Evolutionary conservation across 805 yeast species (phyloP), one percentile per base, ranked within the genome.

Genomic region (Hanseniaspora thailandica): DNA sequence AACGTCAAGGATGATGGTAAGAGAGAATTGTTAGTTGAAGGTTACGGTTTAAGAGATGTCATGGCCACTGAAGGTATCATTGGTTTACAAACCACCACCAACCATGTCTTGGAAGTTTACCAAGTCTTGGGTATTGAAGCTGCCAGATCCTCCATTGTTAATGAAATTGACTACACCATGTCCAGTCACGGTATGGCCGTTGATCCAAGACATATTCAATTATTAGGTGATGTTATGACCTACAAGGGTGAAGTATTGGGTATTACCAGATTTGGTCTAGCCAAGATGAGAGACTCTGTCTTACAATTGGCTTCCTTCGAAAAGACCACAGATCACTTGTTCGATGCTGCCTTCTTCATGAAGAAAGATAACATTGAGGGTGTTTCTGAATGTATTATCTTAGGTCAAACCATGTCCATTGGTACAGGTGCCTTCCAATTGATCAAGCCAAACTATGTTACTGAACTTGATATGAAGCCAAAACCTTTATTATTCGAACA

Each of bases 141-240:
- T 1, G 98, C 98, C 1, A 77, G 99, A 66, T 72, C 87, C 0
- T 83, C 95, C 60, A 93, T 93, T 66, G 84, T 93, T 65, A 81
- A 81, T 58, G 99, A 93, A 72, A 93, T 93, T 68, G 95, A 86
- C 65, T 88, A 88, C 65, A 93, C 98, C 53, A 93, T 93, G 99
- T 82, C 95, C 65, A 87, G 88, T 69, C 98, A 93, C 74, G 99
- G 99, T 70, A 93, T 93, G 98, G 86, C 95, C 67, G 97, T 93
- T 47, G 99, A 93, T 75, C 98, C 97, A 57, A 95, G 99, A 75
- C 99, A 93, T 68, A 89, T 94, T 66, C 97, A 93, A 71, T 73
- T 93, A 45, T 72, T 93, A 58, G 98, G 98, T 59, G 99, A 93
- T 69, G 97, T 93, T 47, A 93, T 93, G 99, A 87, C 97, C 0